A percentile compares a stretch with the other conserved stretches of the same genome.
These are phyloP conservation scores for Dactylellina leptospora DNA, from an alignment of 2,329 filamentous ascomycete genomes.

Conservation along the genomic window DNA sequence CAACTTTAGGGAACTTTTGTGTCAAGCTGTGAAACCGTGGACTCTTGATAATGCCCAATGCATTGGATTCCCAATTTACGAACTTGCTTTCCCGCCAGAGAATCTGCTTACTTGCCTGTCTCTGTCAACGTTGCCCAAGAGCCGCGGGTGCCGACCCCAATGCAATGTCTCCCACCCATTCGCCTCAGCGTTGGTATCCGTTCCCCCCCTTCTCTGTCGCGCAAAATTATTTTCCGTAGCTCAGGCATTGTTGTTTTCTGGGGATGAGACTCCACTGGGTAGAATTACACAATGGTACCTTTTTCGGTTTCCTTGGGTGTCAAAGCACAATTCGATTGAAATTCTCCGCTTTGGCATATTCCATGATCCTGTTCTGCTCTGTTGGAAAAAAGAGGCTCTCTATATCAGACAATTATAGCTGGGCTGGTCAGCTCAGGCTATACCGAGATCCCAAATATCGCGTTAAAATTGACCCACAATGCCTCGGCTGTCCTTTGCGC, in stretches of 20 bases:
- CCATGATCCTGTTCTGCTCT: slow-evolving; percentile 8
- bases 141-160: slow-evolving; percentile 25
- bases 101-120: slow-evolving; percentile 8
- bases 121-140: slow-evolving; percentile 14
- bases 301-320: slow-evolving; percentile 1
- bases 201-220: slow-evolving; percentile 6
- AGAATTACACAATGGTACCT: slow-evolving; percentile 28
- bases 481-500: slow-evolving; percentile 35
- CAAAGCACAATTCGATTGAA: slow-evolving; percentile 28
- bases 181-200: slow-evolving; percentile 22
- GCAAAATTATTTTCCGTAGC: slow-evolving; percentile 50
- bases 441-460: slow-evolving; percentile 40
- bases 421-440: slow-evolving; percentile 9
- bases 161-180: not conserved
- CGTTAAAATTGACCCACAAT: slow-evolving; percentile 25
- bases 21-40: slow-evolving; percentile 38
- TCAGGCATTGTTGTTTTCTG: slow-evolving; percentile 14
- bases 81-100: not conserved
- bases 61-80: slow-evolving; percentile 28
- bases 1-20: slow-evolving; percentile 39
- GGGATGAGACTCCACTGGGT: slow-evolving; percentile 11
- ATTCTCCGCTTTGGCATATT: slow-evolving; percentile 38
- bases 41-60: slow-evolving; percentile 18
- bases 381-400: not conserved
- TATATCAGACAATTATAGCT: slow-evolving; percentile 13